These are phyloP conservation scores for Brassica cretica DNA, from an alignment of 345 rosid species.

Conservation along the genomic window DNA sequence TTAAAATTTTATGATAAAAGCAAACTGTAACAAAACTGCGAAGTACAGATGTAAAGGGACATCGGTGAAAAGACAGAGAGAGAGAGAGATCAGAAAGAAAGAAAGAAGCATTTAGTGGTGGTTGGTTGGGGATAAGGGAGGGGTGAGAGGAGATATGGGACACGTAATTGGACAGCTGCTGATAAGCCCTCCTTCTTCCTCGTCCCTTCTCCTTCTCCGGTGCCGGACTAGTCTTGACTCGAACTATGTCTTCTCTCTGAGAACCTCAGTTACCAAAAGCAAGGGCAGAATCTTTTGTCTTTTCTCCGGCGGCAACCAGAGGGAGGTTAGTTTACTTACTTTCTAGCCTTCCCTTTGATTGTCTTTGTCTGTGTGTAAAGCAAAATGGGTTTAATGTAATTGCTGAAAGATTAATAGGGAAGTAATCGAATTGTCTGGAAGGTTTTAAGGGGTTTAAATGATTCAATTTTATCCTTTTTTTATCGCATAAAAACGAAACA, in stretches of 20 bases:
- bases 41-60: neutral
- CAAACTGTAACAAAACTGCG: too few species aligned
- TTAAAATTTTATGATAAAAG: too few species aligned
- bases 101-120: neutral
- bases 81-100: neutral
- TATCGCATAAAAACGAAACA: neutral
- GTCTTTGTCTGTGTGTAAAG: neutral
- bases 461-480: neutral
- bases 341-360: neutral
- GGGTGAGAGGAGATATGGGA: constrained; percentile 43
- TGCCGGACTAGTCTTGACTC: constrained; percentile 24
- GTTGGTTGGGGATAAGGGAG: neutral
- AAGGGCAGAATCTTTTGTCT: constrained; percentile 65
- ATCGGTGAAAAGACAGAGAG: neutral
- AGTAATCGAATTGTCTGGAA: neutral
- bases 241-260: constrained; percentile 47
- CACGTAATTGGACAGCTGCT: constrained; percentile 38
- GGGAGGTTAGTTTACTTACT: constrained; percentile 47
- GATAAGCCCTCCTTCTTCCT: constrained; percentile 44
- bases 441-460: neutral
- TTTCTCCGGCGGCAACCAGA: constrained; percentile 60
- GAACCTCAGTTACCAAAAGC: constrained; percentile 43
- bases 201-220: constrained; percentile 35
- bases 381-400: neutral
- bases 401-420: neutral